Evolutionary conservation across 805 yeast genomes (phyloP), one percentile per base, ranked within the genome.

Genomic region (Spathaspora girioi): DNA sequence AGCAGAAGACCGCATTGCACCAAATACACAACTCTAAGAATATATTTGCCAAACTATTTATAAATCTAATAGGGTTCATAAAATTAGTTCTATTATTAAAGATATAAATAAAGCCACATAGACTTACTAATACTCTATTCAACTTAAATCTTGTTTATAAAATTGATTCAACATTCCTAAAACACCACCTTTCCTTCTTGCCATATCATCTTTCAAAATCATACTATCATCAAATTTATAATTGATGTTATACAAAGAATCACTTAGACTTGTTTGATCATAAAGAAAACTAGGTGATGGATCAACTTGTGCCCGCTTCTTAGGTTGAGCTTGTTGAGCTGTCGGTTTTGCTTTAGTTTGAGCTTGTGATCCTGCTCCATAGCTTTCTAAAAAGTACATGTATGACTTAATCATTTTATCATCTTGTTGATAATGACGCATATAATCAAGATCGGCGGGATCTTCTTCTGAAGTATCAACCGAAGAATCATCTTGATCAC

Each of bases 381-480:
- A 91, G 59, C 91, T 89, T 61, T 91, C 96, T 59, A 91, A 70
- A 64, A 92, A 92, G 65, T 90, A 85, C 70, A 92, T 73, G 65
- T 90, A 92, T 0, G 97, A 89, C 59, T 89, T 89, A 69, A 89
- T 82, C 97, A 93, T 92, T 64, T 93, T 92, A 55, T 85, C 91
- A 60, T 91, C 94, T 51, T 81, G 82, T 67, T 51, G 53, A 70
- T 42, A 38, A n/a, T 50, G 42, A 31, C 53, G 54, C 26, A 44
- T 53, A 15, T 50, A 54, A 42, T 54, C 54, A 29, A 45, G 49
- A 23, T 54, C 58, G 19, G 26, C 3, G 6, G 51, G 50, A 23
- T 49, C 54, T 15, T 63, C 64, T 14, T 53, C 65, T 17, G 58
- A 61, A 23, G 59, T 56, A 1, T 59, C 49, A 14, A 49, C 52